Percentiles rank a stretch among this genome's conserved stretches.
These are phyloP conservation scores for Vigna angularis DNA, from an alignment of 306 rosid species.

Conservation along the genomic window DNA sequence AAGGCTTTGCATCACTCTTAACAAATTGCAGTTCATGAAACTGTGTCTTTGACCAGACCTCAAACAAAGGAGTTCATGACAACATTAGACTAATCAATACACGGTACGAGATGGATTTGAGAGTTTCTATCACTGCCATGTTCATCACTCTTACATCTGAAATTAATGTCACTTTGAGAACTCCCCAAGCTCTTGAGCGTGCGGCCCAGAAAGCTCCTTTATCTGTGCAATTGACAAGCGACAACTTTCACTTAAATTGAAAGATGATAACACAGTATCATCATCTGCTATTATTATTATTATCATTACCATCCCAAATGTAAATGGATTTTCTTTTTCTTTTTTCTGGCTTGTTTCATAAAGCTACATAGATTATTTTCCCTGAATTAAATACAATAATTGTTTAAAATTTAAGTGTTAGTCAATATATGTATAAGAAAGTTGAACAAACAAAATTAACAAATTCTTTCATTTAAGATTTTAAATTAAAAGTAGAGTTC, in stretches of 20 bases:
- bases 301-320: neutral
- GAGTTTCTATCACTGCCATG: constrained; percentile 24
- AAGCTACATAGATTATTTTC: no score
- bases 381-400: no score
- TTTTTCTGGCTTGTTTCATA: no score
- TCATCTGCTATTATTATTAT: neutral
- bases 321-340: neutral
- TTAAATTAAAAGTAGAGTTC: no score
- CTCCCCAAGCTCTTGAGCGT: constrained; percentile 1
- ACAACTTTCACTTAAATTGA: constrained; percentile 16
- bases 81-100: neutral
- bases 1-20: neutral
- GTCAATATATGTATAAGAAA: no score
- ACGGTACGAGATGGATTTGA: constrained; percentile 33
- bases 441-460: no score
- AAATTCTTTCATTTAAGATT: no score
- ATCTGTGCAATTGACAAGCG: constrained; percentile 1
- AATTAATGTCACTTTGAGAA: constrained; percentile 21
- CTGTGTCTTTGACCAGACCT: constrained; percentile 42
- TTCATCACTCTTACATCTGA: neutral
- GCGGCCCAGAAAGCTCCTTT: constrained; percentile 5
- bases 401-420: no score
- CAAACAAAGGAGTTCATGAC: neutral
- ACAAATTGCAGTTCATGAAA: constrained; percentile 39
- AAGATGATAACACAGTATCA: neutral